Conservation (phyloP, 768 basidiomycete genomes). For the Lepiota venenata region DNA sequence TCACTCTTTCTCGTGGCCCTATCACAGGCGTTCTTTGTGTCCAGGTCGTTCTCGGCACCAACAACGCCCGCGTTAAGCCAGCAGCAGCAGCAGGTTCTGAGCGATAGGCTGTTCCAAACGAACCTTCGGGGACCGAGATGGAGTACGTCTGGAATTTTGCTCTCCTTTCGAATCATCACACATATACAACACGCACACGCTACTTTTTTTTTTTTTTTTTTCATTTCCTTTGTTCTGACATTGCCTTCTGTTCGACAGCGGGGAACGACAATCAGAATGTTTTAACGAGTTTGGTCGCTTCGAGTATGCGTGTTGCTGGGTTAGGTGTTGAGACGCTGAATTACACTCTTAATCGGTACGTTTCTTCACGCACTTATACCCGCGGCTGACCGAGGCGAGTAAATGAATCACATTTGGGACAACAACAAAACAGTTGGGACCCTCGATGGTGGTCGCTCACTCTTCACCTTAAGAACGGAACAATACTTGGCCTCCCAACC, state of each 20-base stretch:
- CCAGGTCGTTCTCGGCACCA: not conserved
- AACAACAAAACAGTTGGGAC: slow-evolving; percentile 22
- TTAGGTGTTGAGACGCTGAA: slow-evolving; percentile 21
- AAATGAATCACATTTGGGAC: not conserved
- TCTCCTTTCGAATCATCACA: too few relatives aligned
- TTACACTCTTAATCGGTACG: slow-evolving; percentile 21
- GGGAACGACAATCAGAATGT: slow-evolving; percentile 30
- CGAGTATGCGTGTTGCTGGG: slow-evolving; percentile 22
- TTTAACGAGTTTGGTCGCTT: slow-evolving; percentile 21
- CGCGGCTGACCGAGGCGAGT: not conserved
- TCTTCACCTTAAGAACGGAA: slow-evolving; percentile 26
- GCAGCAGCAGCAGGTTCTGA: slow-evolving; percentile 20
- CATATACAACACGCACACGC: too few relatives aligned
- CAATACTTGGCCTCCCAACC: slow-evolving; percentile 24
- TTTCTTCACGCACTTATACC: not conserved
- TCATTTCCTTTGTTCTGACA: not conserved
- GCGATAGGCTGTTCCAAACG: slow-evolving; percentile 27
- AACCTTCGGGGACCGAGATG: slow-evolving; percentile 28
- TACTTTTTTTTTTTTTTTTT: not conserved
- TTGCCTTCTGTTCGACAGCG: slow-evolving; percentile 15
- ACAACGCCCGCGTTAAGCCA: slow-evolving; percentile 13
- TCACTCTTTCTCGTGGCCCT: not conserved
- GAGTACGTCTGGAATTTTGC: slow-evolving; percentile 17
- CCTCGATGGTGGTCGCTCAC: slow-evolving; percentile 30
- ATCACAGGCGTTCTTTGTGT: not conserved